These are phyloP conservation scores for Phytopythium oedochilum DNA, from an alignment of 352 stramenopile genomes.

Conservation along the genomic window DNA sequence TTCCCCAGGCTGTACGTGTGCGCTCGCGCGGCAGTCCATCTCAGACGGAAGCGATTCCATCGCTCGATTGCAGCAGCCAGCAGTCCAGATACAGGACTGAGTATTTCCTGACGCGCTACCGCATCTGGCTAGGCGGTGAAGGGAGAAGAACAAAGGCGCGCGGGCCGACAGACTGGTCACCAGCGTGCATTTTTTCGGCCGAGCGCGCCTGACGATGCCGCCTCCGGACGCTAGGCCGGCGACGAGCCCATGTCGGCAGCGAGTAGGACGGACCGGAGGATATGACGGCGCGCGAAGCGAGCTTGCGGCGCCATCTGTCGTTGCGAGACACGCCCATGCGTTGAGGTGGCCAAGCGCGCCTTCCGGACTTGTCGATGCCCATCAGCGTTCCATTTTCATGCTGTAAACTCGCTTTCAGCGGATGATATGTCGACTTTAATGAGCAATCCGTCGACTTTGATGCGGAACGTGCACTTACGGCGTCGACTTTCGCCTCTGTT, in stretches of 20 bases:
- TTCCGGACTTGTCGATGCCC: too few relatives aligned
- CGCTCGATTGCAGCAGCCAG: background rate
- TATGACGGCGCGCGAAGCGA: background rate
- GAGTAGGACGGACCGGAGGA: background rate
- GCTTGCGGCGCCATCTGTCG: background rate
- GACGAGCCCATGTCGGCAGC: conserved; percentile 4
- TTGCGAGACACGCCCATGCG: too few relatives aligned
- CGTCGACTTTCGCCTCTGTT: background rate
- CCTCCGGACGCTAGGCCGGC: background rate
- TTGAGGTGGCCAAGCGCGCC: too few relatives aligned
- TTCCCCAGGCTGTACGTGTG: background rate
- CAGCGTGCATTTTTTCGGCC: background rate
- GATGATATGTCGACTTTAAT: background rate
- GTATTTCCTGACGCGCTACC: too few relatives aligned
- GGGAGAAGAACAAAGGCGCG: conserved; percentile 4
- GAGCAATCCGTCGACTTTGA: background rate
- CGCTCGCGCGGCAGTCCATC: background rate
- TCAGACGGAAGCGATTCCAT: conserved; percentile 2
- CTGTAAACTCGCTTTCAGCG: background rate
- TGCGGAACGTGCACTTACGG: background rate
- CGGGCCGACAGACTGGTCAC: too few relatives aligned
- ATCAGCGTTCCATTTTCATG: background rate
- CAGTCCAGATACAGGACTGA: background rate
- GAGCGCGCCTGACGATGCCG: background rate
- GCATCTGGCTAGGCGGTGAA: background rate